Conservation (phyloP, 176 grass and related monocot species). For the Olyra latifolia region DNA sequence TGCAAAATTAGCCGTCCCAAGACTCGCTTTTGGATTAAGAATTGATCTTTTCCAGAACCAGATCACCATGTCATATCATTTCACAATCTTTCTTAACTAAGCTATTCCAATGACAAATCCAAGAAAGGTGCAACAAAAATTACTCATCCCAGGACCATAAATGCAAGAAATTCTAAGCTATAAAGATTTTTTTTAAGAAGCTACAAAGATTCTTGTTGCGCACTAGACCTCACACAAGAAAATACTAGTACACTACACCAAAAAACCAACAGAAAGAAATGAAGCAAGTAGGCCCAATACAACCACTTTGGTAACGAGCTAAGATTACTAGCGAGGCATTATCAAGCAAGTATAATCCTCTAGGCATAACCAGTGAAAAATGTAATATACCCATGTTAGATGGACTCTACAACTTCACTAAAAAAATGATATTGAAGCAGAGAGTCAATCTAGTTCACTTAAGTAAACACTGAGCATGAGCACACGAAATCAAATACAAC, state of each 20-base stretch:
- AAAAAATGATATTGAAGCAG: neutral
- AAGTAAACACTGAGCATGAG: neutral
- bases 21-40: neutral
- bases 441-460: neutral
- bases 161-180: slow-evolving; percentile 23
- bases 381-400: neutral
- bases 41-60: neutral
- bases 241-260: slow-evolving; percentile 4
- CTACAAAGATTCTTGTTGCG: slow-evolving; percentile 13
- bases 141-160: slow-evolving; percentile 14
- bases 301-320: slow-evolving; percentile 36
- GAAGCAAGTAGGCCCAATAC: slow-evolving; percentile 25
- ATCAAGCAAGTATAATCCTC: slow-evolving; percentile 17
- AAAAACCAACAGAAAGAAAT: slow-evolving; percentile 28
- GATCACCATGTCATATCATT: neutral
- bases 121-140: slow-evolving; percentile 23
- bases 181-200: no score
- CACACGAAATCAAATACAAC: neutral
- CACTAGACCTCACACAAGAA: slow-evolving; percentile 34
- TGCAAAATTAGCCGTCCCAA: neutral
- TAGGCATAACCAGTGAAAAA: neutral
- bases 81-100: neutral
- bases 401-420: neutral
- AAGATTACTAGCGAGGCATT: slow-evolving; percentile 13
- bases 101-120: slow-evolving; percentile 18